A percentile compares a stretch with the other conserved stretches of the same genome.
Conservation (phyloP, 1,284 basidiomycete species). For the Ustilago tritici region DNA sequence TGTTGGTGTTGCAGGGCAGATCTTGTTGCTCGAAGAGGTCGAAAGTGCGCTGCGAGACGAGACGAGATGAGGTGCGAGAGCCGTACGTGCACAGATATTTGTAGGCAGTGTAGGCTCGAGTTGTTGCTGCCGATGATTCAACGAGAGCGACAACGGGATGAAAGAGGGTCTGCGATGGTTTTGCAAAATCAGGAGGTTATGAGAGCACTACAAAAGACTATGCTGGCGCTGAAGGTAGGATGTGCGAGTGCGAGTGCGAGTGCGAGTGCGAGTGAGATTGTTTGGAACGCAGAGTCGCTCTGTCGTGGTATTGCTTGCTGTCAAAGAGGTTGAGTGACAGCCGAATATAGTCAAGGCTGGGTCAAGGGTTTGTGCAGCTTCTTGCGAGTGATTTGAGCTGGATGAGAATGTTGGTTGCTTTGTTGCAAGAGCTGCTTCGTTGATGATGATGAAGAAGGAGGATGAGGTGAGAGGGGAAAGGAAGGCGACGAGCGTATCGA, state of each 20-base stretch:
- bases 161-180: conserved; percentile 6
- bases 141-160: conserved; percentile 1
- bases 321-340: conserved; percentile 2
- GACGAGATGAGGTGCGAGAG: background rate
- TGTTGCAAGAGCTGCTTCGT: conserved; percentile 9
- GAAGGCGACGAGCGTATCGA: conserved; percentile 24
- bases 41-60: conserved; percentile 1
- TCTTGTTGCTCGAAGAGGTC: background rate
- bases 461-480: background rate
- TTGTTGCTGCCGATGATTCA: background rate
- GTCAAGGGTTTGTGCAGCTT: conserved; percentile 2
- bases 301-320: background rate
- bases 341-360: background rate
- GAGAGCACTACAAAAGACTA: background rate
- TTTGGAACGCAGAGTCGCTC: background rate
- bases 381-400: background rate
- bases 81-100: conserved; percentile 48
- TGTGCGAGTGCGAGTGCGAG: background rate
- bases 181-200: background rate
- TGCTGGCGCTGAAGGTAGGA: conserved; percentile 1
- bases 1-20: conserved; percentile 8
- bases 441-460: conserved; percentile 9
- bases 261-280: background rate
- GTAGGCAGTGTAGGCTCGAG: conserved; percentile 36
- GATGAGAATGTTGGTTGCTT: conserved; percentile 2